phyloP scores from a whole-genome alignment of 441 rosid genomes.

The Manihot esculenta region DNA sequence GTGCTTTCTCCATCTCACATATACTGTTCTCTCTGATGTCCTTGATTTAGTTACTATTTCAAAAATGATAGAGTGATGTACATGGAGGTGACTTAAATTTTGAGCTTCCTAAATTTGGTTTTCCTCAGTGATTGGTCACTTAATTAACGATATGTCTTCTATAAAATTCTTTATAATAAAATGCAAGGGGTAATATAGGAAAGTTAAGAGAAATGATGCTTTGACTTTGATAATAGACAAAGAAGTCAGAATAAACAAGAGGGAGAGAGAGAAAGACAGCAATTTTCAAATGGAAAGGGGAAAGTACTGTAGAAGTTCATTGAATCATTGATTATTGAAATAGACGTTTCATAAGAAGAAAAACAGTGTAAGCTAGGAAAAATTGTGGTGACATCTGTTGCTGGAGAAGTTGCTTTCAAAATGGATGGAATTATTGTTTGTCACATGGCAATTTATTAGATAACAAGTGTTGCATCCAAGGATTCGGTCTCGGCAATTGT shows the following conservation, averaged over 20 bases:
- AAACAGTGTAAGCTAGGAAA: background rate
- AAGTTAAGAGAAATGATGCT: background rate
- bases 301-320: background rate
- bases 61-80: background rate
- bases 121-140: background rate
- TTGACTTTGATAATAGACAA: conserved; percentile 6
- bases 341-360: background rate
- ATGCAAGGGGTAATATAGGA: background rate
- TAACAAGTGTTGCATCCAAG: background rate
- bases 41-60: background rate
- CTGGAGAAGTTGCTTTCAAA: background rate
- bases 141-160: background rate
- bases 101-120: background rate
- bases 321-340: background rate
- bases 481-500: background rate
- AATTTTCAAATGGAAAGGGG: background rate
- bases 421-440: background rate
- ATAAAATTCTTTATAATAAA: background rate
- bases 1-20: background rate
- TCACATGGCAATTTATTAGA: background rate
- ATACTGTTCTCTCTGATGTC: background rate
- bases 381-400: background rate
- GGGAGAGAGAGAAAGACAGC: background rate
- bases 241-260: background rate
- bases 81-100: too few relatives aligned